phyloP scores from a whole-genome alignment of 371 early-diverging fungal species.

The Mucor irregularis region DNA sequence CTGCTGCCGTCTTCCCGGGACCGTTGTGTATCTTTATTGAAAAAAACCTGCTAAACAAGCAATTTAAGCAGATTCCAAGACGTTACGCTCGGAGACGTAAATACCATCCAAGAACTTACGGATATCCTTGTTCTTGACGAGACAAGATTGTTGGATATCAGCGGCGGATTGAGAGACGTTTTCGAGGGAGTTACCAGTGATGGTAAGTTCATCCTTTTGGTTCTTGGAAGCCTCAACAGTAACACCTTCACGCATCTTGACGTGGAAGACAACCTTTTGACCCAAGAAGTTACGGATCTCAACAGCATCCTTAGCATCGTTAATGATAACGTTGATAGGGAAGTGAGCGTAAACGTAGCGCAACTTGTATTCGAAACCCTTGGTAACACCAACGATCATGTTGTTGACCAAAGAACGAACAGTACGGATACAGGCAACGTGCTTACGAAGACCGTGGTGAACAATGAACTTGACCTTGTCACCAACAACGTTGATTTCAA shows the following conservation, averaged over 20 bases:
- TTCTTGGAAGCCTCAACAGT: constrained; percentile 78
- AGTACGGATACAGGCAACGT: constrained; percentile 98
- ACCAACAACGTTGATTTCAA: constrained; percentile 73
- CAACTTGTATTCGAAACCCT: constrained; percentile 99
- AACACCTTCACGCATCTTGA: constrained; percentile 93
- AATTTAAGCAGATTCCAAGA: constrained; percentile 20
- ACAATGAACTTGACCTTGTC: constrained; percentile 79
- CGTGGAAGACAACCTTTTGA: constrained; percentile 93
- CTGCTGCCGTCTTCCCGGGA: constrained; percentile 48
- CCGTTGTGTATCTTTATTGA: constrained; percentile 50
- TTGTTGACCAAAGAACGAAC: constrained; percentile 96
- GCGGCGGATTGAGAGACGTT: constrained; percentile 98
- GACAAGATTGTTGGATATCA: constrained; percentile 75
- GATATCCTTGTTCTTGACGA: constrained; percentile 93
- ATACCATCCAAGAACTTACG: constrained; percentile 99
- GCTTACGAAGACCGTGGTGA: constrained; percentile 98
- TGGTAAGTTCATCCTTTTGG: constrained; percentile 97
- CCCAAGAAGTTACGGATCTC: constrained; percentile 99
- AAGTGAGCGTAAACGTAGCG: constrained; percentile 99
- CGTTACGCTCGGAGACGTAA: constrained; percentile 90
- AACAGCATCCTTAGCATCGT: constrained; percentile 78
- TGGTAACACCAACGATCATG: constrained; percentile 98
- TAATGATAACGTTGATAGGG: constrained; percentile 98
- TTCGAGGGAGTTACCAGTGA: constrained; percentile 96
- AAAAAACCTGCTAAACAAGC: background rate